Evolutionary conservation across 78 protist genomes (phyloP).

Genomic region (Speleostelium caveatum): DNA sequence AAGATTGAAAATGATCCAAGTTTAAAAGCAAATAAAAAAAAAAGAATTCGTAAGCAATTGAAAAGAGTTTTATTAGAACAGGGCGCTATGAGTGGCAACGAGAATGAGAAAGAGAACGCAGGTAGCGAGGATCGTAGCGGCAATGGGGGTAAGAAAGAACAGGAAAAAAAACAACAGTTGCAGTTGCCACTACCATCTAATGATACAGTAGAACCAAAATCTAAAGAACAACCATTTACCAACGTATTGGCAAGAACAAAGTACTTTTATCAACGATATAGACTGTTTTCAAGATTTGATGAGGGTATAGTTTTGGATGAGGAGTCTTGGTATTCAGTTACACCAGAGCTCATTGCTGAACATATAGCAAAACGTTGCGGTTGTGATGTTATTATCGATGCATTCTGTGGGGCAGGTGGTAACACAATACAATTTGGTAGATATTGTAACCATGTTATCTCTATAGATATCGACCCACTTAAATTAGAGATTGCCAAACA

Average conservation of each 20-base stretch:
- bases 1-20: neutral
- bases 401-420: conserved; percentile 83
- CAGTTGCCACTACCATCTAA: no score
- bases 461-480: conserved; percentile 32
- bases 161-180: neutral
- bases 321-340: conserved; percentile 82
- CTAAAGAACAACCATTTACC: neutral
- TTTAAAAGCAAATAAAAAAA: no score
- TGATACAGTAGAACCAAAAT: no score
- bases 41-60: neutral
- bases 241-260: neutral
- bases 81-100: neutral
- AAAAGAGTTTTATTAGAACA: neutral
- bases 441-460: conserved; percentile 33
- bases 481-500: conserved; percentile 55
- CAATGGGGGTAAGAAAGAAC: neutral
- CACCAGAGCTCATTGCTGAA: conserved; percentile 79
- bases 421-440: conserved; percentile 58
- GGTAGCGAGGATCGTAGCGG: neutral
- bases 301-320: conserved; percentile 75
- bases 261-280: conserved; percentile 60
- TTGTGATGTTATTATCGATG: conserved; percentile 49
- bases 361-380: conserved; percentile 70
- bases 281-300: conserved; percentile 74
- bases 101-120: neutral